phyloP scores from a whole-genome alignment of 2,329 filamentous ascomycete genomes.

The Penicillium crustosum region DNA sequence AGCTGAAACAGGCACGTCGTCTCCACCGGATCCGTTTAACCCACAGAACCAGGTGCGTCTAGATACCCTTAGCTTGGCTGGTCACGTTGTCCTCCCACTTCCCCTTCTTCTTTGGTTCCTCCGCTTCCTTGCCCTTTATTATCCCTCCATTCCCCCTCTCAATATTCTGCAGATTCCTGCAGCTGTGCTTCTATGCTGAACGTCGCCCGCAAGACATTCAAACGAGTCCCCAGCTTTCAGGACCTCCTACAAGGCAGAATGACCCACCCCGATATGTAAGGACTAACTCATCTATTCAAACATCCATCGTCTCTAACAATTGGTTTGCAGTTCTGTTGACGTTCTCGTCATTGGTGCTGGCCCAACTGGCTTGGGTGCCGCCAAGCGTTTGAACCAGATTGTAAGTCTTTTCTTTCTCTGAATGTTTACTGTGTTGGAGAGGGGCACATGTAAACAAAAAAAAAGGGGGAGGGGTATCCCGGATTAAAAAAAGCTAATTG shows the following conservation, averaged over 20 bases:
- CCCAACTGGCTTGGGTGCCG: constrained; percentile 94
- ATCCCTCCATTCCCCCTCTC: constrained; percentile 20
- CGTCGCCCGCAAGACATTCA: constrained; percentile 45
- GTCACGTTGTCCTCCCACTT: constrained; percentile 24
- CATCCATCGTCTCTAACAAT: constrained; percentile 2
- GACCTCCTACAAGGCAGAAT: constrained; percentile 49
- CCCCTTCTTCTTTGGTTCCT: constrained; percentile 20
- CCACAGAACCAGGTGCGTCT: constrained; percentile 16
- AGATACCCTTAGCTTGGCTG: constrained; percentile 25
- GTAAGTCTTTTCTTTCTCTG: constrained; percentile 55
- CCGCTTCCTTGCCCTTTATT: constrained; percentile 17
- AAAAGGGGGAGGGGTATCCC: constrained; percentile 23
- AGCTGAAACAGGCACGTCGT: constrained; percentile 37
- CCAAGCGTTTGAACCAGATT: constrained; percentile 95
- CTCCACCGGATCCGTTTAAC: constrained; percentile 31
- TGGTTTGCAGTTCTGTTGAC: constrained; percentile 72
- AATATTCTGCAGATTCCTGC: constrained; percentile 30
- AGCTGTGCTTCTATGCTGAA: constrained; percentile 44
- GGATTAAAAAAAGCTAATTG: constrained; percentile 21
- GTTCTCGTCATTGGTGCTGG: constrained; percentile 97
- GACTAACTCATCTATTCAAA: not conserved
- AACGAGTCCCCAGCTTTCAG: constrained; percentile 47
- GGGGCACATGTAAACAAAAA: constrained; percentile 10
- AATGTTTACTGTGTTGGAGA: not conserved
- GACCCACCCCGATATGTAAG: constrained; percentile 49